phyloP scores from a whole-genome alignment of 768 basidiomycete genomes.

The Leccinum obscurum region DNA sequence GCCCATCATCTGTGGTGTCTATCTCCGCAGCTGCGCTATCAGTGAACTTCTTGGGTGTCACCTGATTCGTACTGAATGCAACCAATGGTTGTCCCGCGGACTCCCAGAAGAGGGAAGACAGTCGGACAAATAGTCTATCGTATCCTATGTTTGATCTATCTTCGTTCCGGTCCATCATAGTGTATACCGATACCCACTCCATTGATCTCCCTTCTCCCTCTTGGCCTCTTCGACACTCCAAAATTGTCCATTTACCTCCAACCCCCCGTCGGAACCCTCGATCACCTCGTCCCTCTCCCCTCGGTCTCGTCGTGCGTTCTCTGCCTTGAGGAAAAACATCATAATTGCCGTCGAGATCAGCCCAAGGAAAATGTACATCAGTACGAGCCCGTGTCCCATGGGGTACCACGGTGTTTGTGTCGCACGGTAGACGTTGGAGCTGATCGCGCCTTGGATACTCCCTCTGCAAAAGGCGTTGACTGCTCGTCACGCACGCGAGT shows the following conservation, averaged over 20 bases:
- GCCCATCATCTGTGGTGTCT: not conserved
- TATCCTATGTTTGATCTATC: not conserved
- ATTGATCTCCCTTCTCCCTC: slow-evolving; percentile 66
- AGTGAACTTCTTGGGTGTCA: not conserved
- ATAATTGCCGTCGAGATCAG: slow-evolving; percentile 46
- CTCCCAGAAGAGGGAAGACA: not conserved
- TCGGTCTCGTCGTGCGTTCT: slow-evolving; percentile 65
- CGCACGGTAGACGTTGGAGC: slow-evolving; percentile 75
- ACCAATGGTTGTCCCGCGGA: not conserved
- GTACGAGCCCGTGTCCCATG: slow-evolving; percentile 59
- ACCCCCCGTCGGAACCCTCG: slow-evolving; percentile 32
- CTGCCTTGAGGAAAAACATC: slow-evolving; percentile 48
- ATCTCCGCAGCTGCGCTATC: not conserved
- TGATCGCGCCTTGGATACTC: slow-evolving; percentile 78
- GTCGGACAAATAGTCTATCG: not conserved
- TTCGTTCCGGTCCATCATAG: slow-evolving; percentile 36
- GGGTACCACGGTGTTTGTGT: slow-evolving; percentile 68
- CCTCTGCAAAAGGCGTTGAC: slow-evolving; percentile 41
- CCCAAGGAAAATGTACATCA: slow-evolving; percentile 71
- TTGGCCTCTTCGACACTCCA: slow-evolving; percentile 63
- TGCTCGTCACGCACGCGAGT: not conserved
- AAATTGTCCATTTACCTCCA: slow-evolving; percentile 57
- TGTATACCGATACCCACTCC: slow-evolving; percentile 76
- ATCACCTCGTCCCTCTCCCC: slow-evolving; percentile 74
- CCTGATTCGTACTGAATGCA: not conserved